Evolutionary conservation across 331 rosid genomes (phyloP).

Genomic region (Telfairia occidentalis): DNA sequence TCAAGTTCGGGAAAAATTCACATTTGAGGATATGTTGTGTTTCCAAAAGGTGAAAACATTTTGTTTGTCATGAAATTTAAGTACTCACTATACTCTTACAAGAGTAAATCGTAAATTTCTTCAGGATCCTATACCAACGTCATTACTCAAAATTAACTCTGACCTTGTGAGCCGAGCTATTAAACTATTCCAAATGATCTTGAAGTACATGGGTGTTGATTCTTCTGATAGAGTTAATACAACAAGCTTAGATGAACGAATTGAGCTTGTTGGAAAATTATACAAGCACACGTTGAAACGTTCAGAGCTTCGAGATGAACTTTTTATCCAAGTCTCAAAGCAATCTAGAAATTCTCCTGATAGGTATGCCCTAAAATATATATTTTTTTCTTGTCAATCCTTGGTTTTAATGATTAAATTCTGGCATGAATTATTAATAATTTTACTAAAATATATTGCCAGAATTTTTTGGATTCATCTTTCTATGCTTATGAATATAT

Average conservation of each 20-base stretch:
- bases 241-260: constrained; percentile 61
- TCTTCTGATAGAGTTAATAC: constrained; percentile 58
- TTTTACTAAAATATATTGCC: background rate
- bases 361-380: constrained; percentile 34
- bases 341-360: constrained; percentile 92
- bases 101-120: constrained; percentile 14
- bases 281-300: constrained; percentile 86
- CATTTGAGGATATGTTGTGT: constrained; percentile 92
- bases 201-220: constrained; percentile 91
- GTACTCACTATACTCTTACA: background rate
- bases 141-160: constrained; percentile 63
- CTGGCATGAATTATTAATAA: background rate
- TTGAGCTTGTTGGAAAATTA: constrained; percentile 72
- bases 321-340: constrained; percentile 81
- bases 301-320: constrained; percentile 85
- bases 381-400: background rate
- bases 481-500: background rate
- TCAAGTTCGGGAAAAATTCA: constrained; percentile 59
- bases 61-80: background rate
- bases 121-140: constrained; percentile 87
- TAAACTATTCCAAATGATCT: constrained; percentile 68
- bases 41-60: constrained; percentile 68
- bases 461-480: background rate
- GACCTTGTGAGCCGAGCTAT: constrained; percentile 78
- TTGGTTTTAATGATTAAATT: background rate